A percentile compares a stretch with the other conserved stretches of the same genome.
Conservation (phyloP, 2,329 filamentous ascomycete species). For the Colletotrichum orbiculare region DNA sequence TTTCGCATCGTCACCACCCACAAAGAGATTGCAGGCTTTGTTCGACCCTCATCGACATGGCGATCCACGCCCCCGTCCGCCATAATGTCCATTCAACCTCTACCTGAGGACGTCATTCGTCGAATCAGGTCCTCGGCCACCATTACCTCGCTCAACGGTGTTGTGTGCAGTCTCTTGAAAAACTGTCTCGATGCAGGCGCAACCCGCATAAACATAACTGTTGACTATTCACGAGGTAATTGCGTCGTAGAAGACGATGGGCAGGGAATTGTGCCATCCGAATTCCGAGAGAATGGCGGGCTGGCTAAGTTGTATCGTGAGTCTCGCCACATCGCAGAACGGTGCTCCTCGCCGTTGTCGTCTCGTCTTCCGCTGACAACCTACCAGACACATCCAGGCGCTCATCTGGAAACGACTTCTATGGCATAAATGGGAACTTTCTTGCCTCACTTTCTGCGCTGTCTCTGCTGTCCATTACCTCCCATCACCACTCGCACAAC, state of each 20-base stretch:
- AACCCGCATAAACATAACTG: conserved; percentile 72
- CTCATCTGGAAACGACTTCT: conserved; percentile 53
- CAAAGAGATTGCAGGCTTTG: neutral
- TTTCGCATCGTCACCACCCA: neutral
- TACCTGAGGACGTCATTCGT: conserved; percentile 77
- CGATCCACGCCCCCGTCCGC: neutral
- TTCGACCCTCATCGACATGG: conserved; percentile 16
- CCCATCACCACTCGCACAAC: conserved; percentile 70
- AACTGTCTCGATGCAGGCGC: conserved; percentile 88
- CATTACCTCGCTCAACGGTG: conserved; percentile 79
- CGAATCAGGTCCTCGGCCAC: conserved; percentile 88
- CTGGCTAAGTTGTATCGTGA: conserved; percentile 79
- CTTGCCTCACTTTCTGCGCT: conserved; percentile 80
- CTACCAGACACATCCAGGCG: conserved; percentile 82
- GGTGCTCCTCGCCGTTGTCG: neutral
- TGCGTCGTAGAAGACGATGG: conserved; percentile 90
- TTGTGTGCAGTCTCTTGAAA: conserved; percentile 77
- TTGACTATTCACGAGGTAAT: conserved; percentile 81
- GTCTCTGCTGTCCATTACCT: conserved; percentile 81
- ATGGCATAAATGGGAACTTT: conserved; percentile 81
- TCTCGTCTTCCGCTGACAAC: conserved; percentile 25
- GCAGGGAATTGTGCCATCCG: conserved; percentile 75
- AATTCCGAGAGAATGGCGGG: conserved; percentile 78
- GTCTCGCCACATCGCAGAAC: conserved; percentile 42
- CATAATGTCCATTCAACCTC: conserved; percentile 72